These are phyloP conservation scores for Mycena floridula DNA, from an alignment of 768 basidiomycete species.

Conservation along the genomic window DNA sequence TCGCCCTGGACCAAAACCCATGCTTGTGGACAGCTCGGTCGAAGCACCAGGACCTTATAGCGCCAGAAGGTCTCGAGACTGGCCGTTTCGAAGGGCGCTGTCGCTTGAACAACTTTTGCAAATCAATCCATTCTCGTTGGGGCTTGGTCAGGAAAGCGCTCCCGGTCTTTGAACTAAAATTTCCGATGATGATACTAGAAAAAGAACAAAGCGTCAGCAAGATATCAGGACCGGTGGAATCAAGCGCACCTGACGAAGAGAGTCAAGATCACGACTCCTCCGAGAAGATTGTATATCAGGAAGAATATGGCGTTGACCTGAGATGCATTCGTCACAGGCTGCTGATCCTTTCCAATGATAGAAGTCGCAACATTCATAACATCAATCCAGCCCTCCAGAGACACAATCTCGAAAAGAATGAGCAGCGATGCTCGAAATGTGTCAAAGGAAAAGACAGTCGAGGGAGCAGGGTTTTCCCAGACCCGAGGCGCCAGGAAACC, in stretches of 20 bases:
- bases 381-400: conserved; percentile 95
- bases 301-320: conserved; percentile 89
- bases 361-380: conserved; percentile 80
- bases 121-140: conserved; percentile 91
- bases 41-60: conserved; percentile 79
- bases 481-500: conserved; percentile 74
- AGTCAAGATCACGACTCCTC: conserved; percentile 84
- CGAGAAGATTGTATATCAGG: conserved; percentile 85
- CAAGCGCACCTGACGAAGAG: conserved; percentile 87
- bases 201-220: conserved; percentile 12
- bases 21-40: conserved; percentile 88
- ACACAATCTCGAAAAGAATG: conserved; percentile 95
- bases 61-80: conserved; percentile 43
- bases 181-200: conserved; percentile 87
- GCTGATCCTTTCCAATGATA: conserved; percentile 61
- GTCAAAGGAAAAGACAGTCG: conserved; percentile 87
- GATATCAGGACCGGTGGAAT: background rate
- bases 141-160: conserved; percentile 79
- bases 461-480: conserved; percentile 85
- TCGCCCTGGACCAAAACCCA: conserved; percentile 83
- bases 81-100: conserved; percentile 86
- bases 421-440: conserved; percentile 76
- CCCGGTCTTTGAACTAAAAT: conserved; percentile 85
- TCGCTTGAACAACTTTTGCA: conserved; percentile 81
- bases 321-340: conserved; percentile 66